phyloP scores from a whole-genome alignment of 2,329 filamentous ascomycete species.

The Diaporthe amygdali region DNA sequence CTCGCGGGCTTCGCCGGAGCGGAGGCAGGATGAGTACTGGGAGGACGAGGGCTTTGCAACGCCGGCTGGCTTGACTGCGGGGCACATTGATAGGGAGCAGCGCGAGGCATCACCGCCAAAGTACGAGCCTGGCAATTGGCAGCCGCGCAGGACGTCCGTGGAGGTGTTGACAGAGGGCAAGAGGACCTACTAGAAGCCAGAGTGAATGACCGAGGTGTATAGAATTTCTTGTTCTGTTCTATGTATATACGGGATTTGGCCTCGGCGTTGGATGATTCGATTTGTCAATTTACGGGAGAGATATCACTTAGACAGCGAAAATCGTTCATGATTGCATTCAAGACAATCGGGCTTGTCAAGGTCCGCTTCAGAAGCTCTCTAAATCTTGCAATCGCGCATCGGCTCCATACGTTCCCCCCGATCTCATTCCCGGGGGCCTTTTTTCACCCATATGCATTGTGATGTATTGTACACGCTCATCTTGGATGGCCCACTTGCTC shows the following conservation, averaged over 20 bases:
- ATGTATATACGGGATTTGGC: background rate
- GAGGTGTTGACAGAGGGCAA: slow-evolving; percentile 9
- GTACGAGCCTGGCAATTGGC: slow-evolving; percentile 18
- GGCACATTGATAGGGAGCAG: background rate
- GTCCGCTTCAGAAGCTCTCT: background rate
- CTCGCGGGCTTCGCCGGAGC: background rate
- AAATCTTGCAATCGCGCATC: background rate
- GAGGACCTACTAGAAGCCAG: background rate
- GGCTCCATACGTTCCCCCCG: background rate
- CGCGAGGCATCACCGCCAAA: slow-evolving; percentile 13
- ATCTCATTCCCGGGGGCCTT: background rate
- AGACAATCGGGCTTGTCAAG: background rate
- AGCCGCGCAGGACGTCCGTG: background rate
- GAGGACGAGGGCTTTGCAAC: background rate
- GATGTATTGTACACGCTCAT: slow-evolving; percentile 19
- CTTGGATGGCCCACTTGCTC: background rate
- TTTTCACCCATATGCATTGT: slow-evolving; percentile 9
- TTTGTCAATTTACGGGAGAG: background rate
- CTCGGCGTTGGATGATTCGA: background rate
- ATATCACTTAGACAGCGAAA: background rate
- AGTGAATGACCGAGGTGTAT: background rate
- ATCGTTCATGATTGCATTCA: background rate
- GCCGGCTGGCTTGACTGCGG: background rate
- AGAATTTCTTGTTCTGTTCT: background rate
- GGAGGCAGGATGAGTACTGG: background rate